Percentiles rank a stretch among this genome's conserved stretches.
phyloP scores from a whole-genome alignment of 805 yeast species.

The Schizosaccharomyces osmophilus region DNA sequence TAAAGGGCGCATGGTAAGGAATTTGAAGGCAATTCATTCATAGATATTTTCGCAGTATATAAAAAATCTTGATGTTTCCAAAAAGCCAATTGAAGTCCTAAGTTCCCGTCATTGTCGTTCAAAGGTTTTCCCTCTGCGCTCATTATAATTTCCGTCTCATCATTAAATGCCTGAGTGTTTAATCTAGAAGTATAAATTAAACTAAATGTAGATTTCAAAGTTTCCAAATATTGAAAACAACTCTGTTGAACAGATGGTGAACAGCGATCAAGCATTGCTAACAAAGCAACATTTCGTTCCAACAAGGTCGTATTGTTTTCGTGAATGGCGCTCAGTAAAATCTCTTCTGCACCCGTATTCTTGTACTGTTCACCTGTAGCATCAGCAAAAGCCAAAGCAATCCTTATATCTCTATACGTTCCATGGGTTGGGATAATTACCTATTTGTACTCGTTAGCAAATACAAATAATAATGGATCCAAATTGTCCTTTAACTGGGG shows the following conservation, averaged over 20 bases:
- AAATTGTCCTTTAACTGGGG: neutral
- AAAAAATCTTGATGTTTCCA: neutral
- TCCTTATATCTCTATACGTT: neutral
- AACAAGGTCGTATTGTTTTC: neutral
- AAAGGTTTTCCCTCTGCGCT: neutral
- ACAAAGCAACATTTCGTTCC: neutral
- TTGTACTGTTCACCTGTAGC: neutral
- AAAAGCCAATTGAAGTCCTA: neutral
- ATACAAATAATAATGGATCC: neutral
- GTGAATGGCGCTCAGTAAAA: neutral
- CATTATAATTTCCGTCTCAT: neutral
- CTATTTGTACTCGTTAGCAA: neutral
- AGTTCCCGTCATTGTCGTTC: neutral
- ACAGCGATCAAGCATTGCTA: neutral
- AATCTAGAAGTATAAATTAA: neutral
- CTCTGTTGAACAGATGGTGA: neutral
- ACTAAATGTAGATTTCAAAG: neutral
- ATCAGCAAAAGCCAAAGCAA: neutral
- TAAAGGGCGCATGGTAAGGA: neutral
- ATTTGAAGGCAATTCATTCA: neutral
- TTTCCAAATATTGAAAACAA: neutral
- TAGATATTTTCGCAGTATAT: neutral
- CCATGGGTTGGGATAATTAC: neutral
- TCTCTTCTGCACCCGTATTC: neutral
- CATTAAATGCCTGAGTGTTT: neutral